Evolutionary conservation across 2,329 filamentous ascomycete genomes (phyloP).

Genomic region (Clarireedia monteithiana): DNA sequence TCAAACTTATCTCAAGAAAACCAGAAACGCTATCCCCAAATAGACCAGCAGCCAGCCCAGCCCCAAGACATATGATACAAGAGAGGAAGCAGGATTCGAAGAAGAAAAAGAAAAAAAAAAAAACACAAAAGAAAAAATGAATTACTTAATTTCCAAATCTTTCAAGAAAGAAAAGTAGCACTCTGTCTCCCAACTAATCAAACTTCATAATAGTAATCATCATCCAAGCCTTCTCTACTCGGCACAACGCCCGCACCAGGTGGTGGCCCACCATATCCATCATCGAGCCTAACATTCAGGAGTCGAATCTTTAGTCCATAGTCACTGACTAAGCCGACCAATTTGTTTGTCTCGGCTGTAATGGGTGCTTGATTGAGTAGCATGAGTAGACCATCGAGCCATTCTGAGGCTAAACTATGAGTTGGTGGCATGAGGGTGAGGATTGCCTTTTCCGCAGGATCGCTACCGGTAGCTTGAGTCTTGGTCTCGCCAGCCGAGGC

Average conservation of each 20-base stretch:
- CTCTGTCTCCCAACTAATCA: slow-evolving; percentile 1
- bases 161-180: not conserved
- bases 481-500: slow-evolving; percentile 21
- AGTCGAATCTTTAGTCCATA: slow-evolving; percentile 90
- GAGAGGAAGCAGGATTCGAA: too few relatives aligned
- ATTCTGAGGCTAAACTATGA: slow-evolving; percentile 83
- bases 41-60: not conserved
- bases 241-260: slow-evolving; percentile 61
- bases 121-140: too few relatives aligned
- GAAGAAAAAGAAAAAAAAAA: too few relatives aligned
- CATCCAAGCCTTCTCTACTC: slow-evolving; percentile 75
- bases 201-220: slow-evolving; percentile 79
- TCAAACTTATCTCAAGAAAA: not conserved
- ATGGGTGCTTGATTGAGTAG: slow-evolving; percentile 91
- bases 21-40: not conserved
- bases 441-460: slow-evolving; percentile 59
- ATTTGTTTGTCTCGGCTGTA: slow-evolving; percentile 89
- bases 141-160: not conserved
- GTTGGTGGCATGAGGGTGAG: slow-evolving; percentile 76
- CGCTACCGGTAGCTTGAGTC: slow-evolving; percentile 28
- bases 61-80: not conserved
- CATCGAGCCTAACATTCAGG: slow-evolving; percentile 84
- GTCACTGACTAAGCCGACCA: slow-evolving; percentile 77
- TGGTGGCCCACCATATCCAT: slow-evolving; percentile 55
- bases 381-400: slow-evolving; percentile 94